Evolutionary conservation across 345 rosid species (phyloP).

Genomic region (Citrus hindsii): DNA sequence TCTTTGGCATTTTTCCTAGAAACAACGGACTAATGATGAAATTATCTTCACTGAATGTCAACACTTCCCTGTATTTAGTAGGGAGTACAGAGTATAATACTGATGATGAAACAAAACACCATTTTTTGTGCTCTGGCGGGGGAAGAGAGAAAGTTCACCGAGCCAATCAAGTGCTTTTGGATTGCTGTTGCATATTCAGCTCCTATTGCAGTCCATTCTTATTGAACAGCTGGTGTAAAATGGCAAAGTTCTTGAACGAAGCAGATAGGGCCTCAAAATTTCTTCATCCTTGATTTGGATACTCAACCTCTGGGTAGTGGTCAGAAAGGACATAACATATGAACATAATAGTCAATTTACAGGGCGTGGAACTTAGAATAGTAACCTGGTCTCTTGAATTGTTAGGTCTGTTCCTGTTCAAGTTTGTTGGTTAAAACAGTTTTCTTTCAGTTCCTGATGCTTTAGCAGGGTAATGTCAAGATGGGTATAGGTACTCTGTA

Average conservation of each 20-base stretch:
- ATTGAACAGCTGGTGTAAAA: background rate
- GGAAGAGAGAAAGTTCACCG: too few relatives aligned
- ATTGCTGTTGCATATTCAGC: too few relatives aligned
- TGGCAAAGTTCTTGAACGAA: background rate
- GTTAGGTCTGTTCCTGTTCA: background rate
- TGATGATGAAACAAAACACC: background rate
- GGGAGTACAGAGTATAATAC: background rate
- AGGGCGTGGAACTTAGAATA: background rate
- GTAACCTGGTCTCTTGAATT: background rate
- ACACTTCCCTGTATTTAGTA: background rate
- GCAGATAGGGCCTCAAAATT: background rate
- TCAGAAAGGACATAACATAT: background rate
- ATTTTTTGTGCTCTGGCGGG: too few relatives aligned
- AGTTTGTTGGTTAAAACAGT: background rate
- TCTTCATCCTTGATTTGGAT: background rate
- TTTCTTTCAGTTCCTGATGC: background rate
- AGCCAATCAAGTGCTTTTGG: too few relatives aligned
- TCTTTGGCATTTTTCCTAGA: background rate
- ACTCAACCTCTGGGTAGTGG: background rate
- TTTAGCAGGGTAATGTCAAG: background rate
- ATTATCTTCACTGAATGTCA: background rate
- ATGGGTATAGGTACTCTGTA: background rate
- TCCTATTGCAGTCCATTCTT: too few relatives aligned
- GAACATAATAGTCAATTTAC: background rate
- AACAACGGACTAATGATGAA: background rate